phyloP scores from a whole-genome alignment of 1,284 basidiomycete species.

The Polyporus tsugae region DNA sequence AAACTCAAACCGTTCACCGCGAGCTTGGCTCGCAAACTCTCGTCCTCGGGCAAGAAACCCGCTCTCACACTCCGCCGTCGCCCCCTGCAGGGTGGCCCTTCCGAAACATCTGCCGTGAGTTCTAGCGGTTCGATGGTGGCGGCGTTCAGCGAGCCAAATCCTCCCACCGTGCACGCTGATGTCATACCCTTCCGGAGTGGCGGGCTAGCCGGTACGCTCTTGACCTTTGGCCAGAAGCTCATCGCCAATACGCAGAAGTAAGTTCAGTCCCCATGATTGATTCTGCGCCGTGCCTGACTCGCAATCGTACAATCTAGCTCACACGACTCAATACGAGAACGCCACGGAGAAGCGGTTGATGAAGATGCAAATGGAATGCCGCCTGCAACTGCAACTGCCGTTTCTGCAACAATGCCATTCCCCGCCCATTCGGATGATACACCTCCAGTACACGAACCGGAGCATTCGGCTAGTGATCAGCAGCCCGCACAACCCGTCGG shows the following conservation, averaged over 20 bases:
- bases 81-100: constrained; percentile 15
- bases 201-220: constrained; percentile 36
- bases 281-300: background rate
- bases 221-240: constrained; percentile 36
- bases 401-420: background rate
- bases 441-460: background rate
- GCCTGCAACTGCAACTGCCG: background rate
- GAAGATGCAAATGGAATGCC: background rate
- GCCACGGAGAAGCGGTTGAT: background rate
- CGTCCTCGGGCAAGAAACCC: constrained; percentile 24
- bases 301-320: background rate
- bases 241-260: constrained; percentile 28
- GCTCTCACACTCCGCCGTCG: constrained; percentile 23
- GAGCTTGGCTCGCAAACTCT: constrained; percentile 27
- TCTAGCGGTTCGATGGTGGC: constrained; percentile 7
- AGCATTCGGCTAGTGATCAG: background rate
- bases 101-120: background rate
- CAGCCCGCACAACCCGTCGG: background rate
- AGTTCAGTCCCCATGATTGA: constrained; percentile 12
- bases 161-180: constrained; percentile 8
- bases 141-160: constrained; percentile 13
- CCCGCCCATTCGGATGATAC: background rate
- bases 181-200: constrained; percentile 24
- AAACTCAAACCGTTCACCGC: constrained; percentile 32
- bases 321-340: background rate